Evolutionary conservation across 768 basidiomycete genomes (phyloP).

Genomic region (Mycena olivaceomarginata): DNA sequence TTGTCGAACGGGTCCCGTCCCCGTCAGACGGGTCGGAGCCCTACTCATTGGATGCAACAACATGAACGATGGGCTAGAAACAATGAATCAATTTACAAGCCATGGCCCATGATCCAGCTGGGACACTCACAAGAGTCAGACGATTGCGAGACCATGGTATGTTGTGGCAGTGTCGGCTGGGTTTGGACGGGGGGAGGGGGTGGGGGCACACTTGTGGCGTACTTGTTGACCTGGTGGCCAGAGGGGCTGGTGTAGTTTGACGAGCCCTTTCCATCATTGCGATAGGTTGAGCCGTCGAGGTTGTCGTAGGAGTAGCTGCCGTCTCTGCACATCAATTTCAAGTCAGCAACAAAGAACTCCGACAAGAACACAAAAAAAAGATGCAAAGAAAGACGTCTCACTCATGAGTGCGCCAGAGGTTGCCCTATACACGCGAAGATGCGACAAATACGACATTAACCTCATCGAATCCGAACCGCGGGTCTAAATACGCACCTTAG

Average conservation of each 20-base stretch:
- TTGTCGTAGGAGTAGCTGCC: conserved; percentile 1
- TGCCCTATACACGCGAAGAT: not conserved
- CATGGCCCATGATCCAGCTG: conserved; percentile 8
- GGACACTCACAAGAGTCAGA: conserved; percentile 6
- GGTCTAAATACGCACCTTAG: conserved; percentile 3
- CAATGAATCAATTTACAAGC: conserved; percentile 8
- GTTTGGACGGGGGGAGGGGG: too few species aligned
- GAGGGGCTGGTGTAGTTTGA: not conserved
- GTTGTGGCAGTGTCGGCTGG: too few species aligned
- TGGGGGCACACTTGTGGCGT: too few species aligned
- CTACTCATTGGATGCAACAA: too few species aligned
- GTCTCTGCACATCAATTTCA: conserved; percentile 7
- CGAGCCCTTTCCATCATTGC: not conserved
- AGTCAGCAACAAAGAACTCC: conserved; percentile 5
- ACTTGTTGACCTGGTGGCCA: not conserved
- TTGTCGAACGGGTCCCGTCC: too few species aligned
- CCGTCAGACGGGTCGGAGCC: too few species aligned
- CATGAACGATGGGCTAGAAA: not conserved
- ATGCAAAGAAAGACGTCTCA: conserved; percentile 3
- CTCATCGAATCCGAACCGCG: conserved; percentile 9
- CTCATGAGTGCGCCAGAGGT: not conserved
- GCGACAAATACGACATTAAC: conserved; percentile 1
- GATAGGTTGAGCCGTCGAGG: not conserved
- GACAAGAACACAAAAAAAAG: not conserved
- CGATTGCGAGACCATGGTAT: not conserved